phyloP scores from a whole-genome alignment of 2,329 filamentous ascomycete species.

The Sphaerulina populicola region DNA sequence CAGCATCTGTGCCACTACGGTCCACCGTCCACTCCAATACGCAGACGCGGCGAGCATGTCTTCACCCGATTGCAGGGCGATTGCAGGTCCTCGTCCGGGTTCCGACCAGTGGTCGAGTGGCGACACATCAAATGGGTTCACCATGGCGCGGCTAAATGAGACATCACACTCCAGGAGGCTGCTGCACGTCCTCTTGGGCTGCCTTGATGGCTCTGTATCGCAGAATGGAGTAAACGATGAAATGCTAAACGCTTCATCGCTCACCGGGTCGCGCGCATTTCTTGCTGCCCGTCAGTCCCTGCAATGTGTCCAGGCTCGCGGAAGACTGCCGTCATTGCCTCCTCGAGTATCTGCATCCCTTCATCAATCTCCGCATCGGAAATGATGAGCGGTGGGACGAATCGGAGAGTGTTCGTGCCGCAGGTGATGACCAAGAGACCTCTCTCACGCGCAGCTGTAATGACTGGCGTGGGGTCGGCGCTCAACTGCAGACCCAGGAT shows the following conservation, averaged over 20 bases:
- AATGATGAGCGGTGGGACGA: conserved; percentile 80
- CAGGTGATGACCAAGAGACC: conserved; percentile 87
- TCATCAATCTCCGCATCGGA: conserved; percentile 70
- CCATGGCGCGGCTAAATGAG: too few relatives aligned
- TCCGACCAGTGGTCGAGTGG: too few relatives aligned
- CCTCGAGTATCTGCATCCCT: conserved; percentile 66
- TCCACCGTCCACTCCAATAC: too few relatives aligned
- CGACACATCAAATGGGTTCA: too few relatives aligned
- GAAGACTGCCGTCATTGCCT: conserved; percentile 53
- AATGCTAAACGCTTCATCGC: not conserved
- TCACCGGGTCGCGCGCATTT: conserved; percentile 31
- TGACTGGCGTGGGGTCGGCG: conserved; percentile 61
- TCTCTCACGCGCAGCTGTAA: conserved; percentile 78
- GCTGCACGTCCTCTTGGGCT: too few relatives aligned
- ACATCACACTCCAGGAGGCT: too few relatives aligned
- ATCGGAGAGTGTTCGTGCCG: conserved; percentile 82
- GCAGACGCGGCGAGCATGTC: too few relatives aligned
- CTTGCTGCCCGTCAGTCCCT: conserved; percentile 39
- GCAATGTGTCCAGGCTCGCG: conserved; percentile 32
- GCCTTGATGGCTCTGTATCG: not conserved
- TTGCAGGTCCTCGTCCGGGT: too few relatives aligned
- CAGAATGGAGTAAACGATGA: not conserved
- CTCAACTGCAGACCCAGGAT: conserved; percentile 80
- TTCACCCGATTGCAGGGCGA: too few relatives aligned
- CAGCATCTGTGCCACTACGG: too few relatives aligned